These are phyloP conservation scores for Microbotryum violaceum DNA, from an alignment of 1,284 basidiomycete genomes.

Conservation along the genomic window DNA sequence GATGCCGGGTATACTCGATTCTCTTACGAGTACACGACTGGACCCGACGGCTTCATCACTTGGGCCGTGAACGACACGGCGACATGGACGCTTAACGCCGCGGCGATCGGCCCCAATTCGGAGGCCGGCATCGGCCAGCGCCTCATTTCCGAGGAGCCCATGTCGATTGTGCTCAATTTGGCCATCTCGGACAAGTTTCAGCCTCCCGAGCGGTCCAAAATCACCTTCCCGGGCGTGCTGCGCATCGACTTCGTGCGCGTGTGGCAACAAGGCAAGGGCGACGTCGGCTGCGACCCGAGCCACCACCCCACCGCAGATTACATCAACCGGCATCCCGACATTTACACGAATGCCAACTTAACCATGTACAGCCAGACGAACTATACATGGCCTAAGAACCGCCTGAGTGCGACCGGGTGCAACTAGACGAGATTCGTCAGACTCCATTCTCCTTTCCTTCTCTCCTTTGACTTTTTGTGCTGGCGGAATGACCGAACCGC, in stretches of 20 bases:
- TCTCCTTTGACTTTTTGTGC: neutral
- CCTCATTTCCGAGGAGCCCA: constrained; percentile 55
- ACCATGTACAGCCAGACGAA: constrained; percentile 3
- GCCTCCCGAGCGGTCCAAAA: neutral
- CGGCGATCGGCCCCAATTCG: constrained; percentile 61
- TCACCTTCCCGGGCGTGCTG: constrained; percentile 53
- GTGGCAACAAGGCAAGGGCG: constrained; percentile 53
- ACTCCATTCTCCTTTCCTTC: neutral
- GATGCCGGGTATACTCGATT: constrained; percentile 24
- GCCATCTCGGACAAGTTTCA: constrained; percentile 15
- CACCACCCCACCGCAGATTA: constrained; percentile 68
- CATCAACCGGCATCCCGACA: constrained; percentile 44
- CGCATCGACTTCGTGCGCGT: constrained; percentile 74
- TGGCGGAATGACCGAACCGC: neutral
- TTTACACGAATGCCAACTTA: constrained; percentile 19
- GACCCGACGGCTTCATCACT: constrained; percentile 47
- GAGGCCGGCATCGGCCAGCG: constrained; percentile 61
- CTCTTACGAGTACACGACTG: constrained; percentile 25
- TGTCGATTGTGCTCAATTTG: constrained; percentile 40
- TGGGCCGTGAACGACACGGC: constrained; percentile 62
- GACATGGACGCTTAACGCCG: constrained; percentile 68
- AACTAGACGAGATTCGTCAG: neutral
- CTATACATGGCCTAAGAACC: constrained; percentile 14
- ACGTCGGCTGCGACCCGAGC: constrained; percentile 73
- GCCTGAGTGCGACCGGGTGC: constrained; percentile 8